phyloP scores from a whole-genome alignment of 1,284 basidiomycete species.

The Ganoderma lingzhi region DNA sequence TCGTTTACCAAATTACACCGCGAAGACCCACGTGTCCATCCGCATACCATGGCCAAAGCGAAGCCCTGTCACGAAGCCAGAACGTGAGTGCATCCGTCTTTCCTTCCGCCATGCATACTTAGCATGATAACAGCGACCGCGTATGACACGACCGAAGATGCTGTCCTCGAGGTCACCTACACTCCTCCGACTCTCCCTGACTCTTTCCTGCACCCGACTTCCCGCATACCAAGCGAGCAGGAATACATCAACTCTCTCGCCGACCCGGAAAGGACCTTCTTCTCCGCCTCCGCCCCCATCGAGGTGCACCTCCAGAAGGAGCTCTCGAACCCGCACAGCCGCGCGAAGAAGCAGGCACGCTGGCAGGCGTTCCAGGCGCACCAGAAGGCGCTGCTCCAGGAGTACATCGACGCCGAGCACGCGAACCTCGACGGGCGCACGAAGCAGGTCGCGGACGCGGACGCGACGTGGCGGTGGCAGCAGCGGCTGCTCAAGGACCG shows the following conservation, averaged over 20 bases:
- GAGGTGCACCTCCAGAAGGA: slow-evolving; percentile 73
- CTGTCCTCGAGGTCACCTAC: slow-evolving; percentile 73
- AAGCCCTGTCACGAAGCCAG: slow-evolving; percentile 49
- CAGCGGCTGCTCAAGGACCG: slow-evolving; percentile 63
- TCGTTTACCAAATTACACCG: slow-evolving; percentile 54
- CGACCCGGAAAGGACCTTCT: slow-evolving; percentile 51
- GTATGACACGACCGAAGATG: slow-evolving; percentile 67
- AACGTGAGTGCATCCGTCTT: slow-evolving; percentile 51
- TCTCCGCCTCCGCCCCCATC: slow-evolving; percentile 63
- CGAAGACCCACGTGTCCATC: slow-evolving; percentile 46
- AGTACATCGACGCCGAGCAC: slow-evolving; percentile 63
- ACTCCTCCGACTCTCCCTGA: slow-evolving; percentile 60
- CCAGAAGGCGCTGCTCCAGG: slow-evolving; percentile 57
- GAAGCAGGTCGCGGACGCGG: slow-evolving; percentile 65
- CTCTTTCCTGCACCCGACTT: slow-evolving; percentile 45
- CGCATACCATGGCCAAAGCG: slow-evolving; percentile 74
- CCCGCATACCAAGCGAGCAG: slow-evolving; percentile 57
- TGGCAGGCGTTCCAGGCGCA: slow-evolving; percentile 66
- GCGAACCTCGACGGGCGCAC: slow-evolving; percentile 63
- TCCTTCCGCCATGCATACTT: slow-evolving; percentile 14
- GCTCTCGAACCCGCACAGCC: slow-evolving; percentile 80
- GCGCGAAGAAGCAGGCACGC: slow-evolving; percentile 79
- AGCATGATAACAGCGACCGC: slow-evolving; percentile 48
- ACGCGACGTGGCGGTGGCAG: slow-evolving; percentile 78
- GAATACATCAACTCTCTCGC: slow-evolving; percentile 66